Conservation (phyloP, 306 rosid species). For the Cucumis melo region DNA sequence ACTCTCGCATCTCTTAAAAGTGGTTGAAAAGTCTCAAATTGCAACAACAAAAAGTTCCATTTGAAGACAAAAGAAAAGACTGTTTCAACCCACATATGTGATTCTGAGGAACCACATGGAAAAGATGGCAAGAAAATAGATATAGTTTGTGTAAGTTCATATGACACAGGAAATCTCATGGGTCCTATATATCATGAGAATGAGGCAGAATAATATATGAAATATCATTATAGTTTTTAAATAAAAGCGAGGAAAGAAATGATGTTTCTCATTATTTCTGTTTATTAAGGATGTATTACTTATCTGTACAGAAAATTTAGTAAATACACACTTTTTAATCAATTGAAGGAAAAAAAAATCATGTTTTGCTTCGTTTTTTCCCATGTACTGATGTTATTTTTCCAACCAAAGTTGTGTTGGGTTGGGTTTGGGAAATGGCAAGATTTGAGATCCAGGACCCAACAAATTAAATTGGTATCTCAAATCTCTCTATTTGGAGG, state of each 20-base stretch:
- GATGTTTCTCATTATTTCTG: not conserved
- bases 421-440: no score
- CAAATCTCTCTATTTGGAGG: not conserved
- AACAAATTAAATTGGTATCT: not conserved
- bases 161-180: not conserved
- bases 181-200: not conserved
- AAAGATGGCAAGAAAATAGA: not conserved
- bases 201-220: not conserved
- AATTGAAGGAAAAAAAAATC: no score
- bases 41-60: not conserved
- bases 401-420: not conserved
- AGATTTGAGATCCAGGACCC: no score
- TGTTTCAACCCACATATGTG: not conserved
- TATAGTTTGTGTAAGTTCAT: not conserved
- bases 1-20: not conserved
- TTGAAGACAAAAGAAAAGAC: not conserved
- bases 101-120: not conserved
- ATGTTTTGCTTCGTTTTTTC: no score
- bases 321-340: not conserved
- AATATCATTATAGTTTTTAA: not conserved
- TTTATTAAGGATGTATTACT: not conserved
- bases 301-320: not conserved
- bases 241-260: not conserved
- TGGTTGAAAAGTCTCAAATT: not conserved
- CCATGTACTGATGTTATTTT: not conserved